phyloP scores from a whole-genome alignment of 805 yeast genomes.

The Teunomyces panamensis region DNA sequence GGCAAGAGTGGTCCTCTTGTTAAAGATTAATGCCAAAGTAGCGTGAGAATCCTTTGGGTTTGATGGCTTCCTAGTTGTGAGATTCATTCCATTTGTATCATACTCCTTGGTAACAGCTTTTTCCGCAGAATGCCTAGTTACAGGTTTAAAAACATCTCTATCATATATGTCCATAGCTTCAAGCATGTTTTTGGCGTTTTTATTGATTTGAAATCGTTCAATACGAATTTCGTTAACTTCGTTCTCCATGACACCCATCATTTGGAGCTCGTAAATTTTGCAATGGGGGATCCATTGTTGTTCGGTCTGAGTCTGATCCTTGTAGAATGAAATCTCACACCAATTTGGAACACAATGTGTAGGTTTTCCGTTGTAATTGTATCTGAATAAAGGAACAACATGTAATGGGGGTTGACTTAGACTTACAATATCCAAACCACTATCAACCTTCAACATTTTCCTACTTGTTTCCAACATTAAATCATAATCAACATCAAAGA shows the following conservation, averaged over 20 bases:
- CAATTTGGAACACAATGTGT: slow-evolving; percentile 88
- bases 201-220: slow-evolving; percentile 47
- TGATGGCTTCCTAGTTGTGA: slow-evolving; percentile 13
- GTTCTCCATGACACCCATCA: slow-evolving; percentile 97
- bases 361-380: slow-evolving; percentile 46
- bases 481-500: slow-evolving; percentile 86
- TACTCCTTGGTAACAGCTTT: neutral
- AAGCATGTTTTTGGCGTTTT: slow-evolving; percentile 38
- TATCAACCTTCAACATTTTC: slow-evolving; percentile 71
- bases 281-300: slow-evolving; percentile 90
- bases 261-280: slow-evolving; percentile 90
- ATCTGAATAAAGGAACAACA: slow-evolving; percentile 84
- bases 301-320: slow-evolving; percentile 43
- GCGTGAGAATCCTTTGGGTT: slow-evolving; percentile 18
- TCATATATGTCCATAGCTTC: slow-evolving; percentile 74
- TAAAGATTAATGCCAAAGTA: slow-evolving; percentile 27
- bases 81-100: neutral
- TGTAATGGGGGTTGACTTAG: slow-evolving; percentile 89
- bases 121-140: slow-evolving; percentile 9
- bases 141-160: slow-evolving; percentile 45
- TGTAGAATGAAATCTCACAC: slow-evolving; percentile 93
- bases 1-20: slow-evolving; percentile 11
- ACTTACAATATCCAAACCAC: slow-evolving; percentile 86
- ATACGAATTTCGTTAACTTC: slow-evolving; percentile 71
- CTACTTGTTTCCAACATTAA: slow-evolving; percentile 71